These are phyloP conservation scores for Tetracentron sinense DNA, from an alignment of 164 flowering plant genomes.

Conservation along the genomic window DNA sequence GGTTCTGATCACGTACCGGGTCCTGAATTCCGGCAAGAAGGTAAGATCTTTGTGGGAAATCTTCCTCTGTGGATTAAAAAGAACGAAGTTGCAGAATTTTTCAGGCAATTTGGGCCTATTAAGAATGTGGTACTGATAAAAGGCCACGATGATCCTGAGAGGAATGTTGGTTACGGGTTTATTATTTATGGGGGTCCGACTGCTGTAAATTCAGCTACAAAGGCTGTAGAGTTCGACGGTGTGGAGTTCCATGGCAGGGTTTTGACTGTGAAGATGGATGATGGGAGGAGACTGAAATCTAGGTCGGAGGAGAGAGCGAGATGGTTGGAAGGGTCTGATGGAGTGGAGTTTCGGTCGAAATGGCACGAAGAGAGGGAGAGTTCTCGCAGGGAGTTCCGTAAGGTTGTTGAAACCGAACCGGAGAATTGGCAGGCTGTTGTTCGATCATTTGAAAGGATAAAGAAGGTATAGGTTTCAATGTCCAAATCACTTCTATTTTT, in stretches of 20 bases:
- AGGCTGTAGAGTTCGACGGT: conserved; percentile 93
- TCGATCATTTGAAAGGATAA: conserved; percentile 65
- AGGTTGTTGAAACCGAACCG: conserved; percentile 67
- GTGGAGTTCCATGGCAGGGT: conserved; percentile 89
- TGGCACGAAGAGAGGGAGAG: conserved; percentile 86
- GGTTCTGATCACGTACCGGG: background rate
- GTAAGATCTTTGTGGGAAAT: too few relatives aligned
- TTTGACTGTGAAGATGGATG: conserved; percentile 86
- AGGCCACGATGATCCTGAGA: conserved; percentile 61
- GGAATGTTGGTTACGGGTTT: conserved; percentile 81
- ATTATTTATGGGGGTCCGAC: conserved; percentile 70
- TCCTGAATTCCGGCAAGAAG: too few relatives aligned
- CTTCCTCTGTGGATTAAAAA: too few relatives aligned
- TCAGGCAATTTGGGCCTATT: conserved; percentile 92
- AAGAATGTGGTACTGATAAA: conserved; percentile 73
- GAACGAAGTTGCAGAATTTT: conserved; percentile 61
- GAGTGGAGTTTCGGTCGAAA: conserved; percentile 46
- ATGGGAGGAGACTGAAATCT: conserved; percentile 69
- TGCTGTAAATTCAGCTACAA: too few relatives aligned
- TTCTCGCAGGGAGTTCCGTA: too few relatives aligned
- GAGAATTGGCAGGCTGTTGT: conserved; percentile 96
- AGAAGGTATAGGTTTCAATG: conserved; percentile 69
- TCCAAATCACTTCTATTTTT: too few relatives aligned
- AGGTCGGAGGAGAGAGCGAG: too few relatives aligned
- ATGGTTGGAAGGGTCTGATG: conserved; percentile 61